Base-by-base conservation (phyloP, 2,329 filamentous ascomycete genomes). In the Xylariaceae sp. region DNA sequence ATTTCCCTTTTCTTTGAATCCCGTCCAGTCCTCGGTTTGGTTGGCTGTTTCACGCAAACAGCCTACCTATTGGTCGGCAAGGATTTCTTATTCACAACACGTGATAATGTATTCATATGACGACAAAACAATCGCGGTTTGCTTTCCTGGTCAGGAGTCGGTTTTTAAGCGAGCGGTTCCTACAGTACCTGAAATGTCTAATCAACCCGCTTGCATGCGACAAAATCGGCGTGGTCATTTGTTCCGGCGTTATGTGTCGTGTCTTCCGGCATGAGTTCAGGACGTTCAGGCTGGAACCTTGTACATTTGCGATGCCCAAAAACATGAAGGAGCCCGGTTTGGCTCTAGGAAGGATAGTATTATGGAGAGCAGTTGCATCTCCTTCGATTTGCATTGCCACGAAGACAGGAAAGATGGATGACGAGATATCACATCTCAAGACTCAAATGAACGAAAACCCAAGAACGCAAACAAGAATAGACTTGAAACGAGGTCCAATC, bases 171-270 rank as follows among this genome's bases (percentile, higher is more conserved):
- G 47, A 55, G 55, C 54, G 54, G 35, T 45, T 50, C 59, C 56
- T 55, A 42, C 55, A 52, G 51, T 43, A 49, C 51, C 52, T 55
- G 38, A 37, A 46, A 51, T 35, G 47, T 51, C 45, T 39, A 50
- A 41, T 45, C 46, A 27, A 40, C 23, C 38, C 54, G 49, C 47
- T 57, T 48, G 42, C 45, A 33, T 50, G 54, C 55, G 53, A 52
- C 51, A 56, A 44, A 57, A 57, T 54, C 40, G 57, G 59, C 56
- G 57, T 58, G 53, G 49, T 50, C 50, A 48, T 52, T 57, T 52
- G 53, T 49, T 49, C 50, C 52, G 51, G 57, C 53, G 52, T 55
- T 53, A 49, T 45, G 48, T 43, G 44, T 53, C 42, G 42, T 44
- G 52, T 48, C 50, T 57, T 57, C 49, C 44, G 48, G 55, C 55